Conservation (phyloP, 306 rosid genomes). For the Ziziphus jujuba region DNA sequence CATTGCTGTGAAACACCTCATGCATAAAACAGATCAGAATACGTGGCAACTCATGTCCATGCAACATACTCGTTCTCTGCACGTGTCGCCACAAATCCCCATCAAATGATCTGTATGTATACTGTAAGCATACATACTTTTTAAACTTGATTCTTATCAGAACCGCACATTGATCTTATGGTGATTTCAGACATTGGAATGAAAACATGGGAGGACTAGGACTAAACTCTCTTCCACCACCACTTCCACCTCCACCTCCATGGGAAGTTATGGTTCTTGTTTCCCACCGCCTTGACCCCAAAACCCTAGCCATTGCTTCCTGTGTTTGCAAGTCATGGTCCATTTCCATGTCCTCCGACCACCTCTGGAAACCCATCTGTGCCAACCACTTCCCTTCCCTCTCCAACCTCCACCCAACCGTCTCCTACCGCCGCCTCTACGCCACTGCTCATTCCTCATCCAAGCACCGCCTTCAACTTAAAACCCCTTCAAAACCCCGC, state of each 20-base stretch:
- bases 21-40: too few species aligned
- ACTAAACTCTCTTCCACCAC: neutral
- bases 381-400: slow-evolving; percentile 49
- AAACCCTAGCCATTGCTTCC: slow-evolving; percentile 55
- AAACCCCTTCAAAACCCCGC: slow-evolving; percentile 26
- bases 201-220: neutral
- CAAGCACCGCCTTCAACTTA: slow-evolving; percentile 25
- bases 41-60: too few species aligned
- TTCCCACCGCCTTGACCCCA: slow-evolving; percentile 53
- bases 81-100: too few species aligned
- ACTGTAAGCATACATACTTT: too few species aligned
- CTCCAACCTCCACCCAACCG: slow-evolving; percentile 18
- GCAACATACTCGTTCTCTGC: too few species aligned
- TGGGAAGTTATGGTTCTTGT: slow-evolving; percentile 56
- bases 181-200: too few species aligned
- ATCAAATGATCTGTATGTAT: too few species aligned
- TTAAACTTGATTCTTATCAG: too few species aligned
- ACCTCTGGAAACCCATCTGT: slow-evolving; percentile 59
- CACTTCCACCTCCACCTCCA: slow-evolving; percentile 16
- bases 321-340: slow-evolving; percentile 64
- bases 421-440: slow-evolving; percentile 46
- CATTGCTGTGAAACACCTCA: too few species aligned
- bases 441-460: slow-evolving; percentile 34
- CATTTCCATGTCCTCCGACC: slow-evolving; percentile 50
- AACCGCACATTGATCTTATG: too few species aligned